Base-by-base conservation (phyloP, 140 eudicot species). In the Anethum foeniculum region DNA sequence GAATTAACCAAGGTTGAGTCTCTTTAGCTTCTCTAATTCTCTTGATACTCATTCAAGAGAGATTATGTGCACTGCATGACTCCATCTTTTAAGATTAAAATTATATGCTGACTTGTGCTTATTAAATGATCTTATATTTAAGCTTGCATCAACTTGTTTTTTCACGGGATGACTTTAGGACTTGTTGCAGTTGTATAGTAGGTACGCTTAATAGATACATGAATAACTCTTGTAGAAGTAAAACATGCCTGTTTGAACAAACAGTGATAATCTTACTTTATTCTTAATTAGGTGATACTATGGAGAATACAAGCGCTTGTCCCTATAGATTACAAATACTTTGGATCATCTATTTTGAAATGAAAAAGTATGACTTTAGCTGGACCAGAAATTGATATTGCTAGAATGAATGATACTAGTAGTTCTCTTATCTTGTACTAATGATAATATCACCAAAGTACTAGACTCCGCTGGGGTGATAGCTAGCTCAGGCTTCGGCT, bases 1-100 rank as follows among this genome's bases (percentile, higher is more conserved):
- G 99, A 95, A 84, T 49, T 89, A 76, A 87, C 93, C 79, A 90
- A 95, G 99, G 99, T 95, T 39, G n/a, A 52, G n/a, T 38, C 62
- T 38, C 69, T 82, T 34, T 71, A 3, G 43, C 65, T 52, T 43
- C 4, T 12, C 36, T 51, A 11, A n/a, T 52, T 77, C 27, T 44
- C 72, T 15, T 84, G 36, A 11, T 47, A 54, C 30, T 71, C 52
- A 14, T 60, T 44, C 54, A 62, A 44, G 30, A 11, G 25, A 1
- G 43, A 39, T 65, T 48, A 39, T 30, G 41, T 46, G 54, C 27
- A 38, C 49, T 44, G 1, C 28, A 14, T 56, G 19, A 38, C 27
- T n/a, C 52, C n/a, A 36, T 39, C 21, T 32, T 19, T 71, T 39
- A 21, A 6, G 5, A 71, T 7, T 71, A 7, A 8, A 38, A 23